A percentile compares a stretch with the other conserved stretches of the same genome.
phyloP scores from a whole-genome alignment of 768 basidiomycete genomes.

The Amylocystis lapponica region DNA sequence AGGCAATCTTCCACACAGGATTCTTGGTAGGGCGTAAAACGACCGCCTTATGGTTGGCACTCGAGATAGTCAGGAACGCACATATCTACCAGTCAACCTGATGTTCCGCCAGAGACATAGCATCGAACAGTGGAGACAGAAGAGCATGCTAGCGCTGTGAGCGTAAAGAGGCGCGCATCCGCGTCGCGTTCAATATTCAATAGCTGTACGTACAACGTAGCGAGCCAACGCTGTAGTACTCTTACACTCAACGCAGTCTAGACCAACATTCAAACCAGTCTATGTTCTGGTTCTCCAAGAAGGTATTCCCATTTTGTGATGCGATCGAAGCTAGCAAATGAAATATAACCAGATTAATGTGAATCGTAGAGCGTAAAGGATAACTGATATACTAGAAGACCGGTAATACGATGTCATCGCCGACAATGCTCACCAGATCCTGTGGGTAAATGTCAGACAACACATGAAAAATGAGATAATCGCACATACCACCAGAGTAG shows the following conservation, averaged over 20 bases:
- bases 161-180: too few species aligned
- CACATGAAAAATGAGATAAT: background rate
- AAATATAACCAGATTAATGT: conserved; percentile 30
- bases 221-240: too few species aligned
- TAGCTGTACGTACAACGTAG: too few species aligned
- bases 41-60: conserved; percentile 6
- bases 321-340: conserved; percentile 15
- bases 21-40: conserved; percentile 79
- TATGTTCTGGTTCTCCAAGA: too few species aligned
- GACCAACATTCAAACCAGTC: too few species aligned
- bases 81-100: background rate
- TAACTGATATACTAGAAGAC: conserved; percentile 25
- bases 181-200: too few species aligned
- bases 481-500: conserved; percentile 87
- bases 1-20: conserved; percentile 73
- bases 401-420: conserved; percentile 17
- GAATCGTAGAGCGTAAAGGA: conserved; percentile 23
- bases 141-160: too few species aligned
- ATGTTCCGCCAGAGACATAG: conserved; percentile 5
- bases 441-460: conserved; percentile 7
- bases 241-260: too few species aligned
- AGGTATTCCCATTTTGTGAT: too few species aligned
- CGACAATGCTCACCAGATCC: conserved; percentile 37
- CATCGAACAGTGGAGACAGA: conserved; percentile 8
- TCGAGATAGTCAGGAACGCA: background rate